Conservation (phyloP, 306 rosid genomes). For the Adenanthera pavonina region DNA sequence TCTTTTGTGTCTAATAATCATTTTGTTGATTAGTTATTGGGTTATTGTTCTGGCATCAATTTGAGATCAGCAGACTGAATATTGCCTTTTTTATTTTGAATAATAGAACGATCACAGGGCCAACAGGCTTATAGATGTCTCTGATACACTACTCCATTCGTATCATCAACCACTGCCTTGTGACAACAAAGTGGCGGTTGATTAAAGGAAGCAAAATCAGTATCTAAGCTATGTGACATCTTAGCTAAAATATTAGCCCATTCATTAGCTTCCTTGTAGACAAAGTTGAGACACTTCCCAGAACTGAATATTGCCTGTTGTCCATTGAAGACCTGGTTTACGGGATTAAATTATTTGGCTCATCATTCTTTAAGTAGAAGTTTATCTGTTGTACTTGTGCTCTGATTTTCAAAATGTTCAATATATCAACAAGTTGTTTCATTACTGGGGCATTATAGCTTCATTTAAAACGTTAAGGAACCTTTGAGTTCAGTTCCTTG, state of each 20-base stretch:
- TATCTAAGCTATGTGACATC: too few relatives aligned
- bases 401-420: not conserved
- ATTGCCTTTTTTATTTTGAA: not conserved
- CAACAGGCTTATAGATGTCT: too few relatives aligned
- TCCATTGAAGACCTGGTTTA: slow-evolving; percentile 12
- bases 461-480: not conserved
- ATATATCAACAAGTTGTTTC: too few relatives aligned
- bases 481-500: slow-evolving; percentile 4
- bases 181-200: too few relatives aligned
- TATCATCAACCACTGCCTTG: too few relatives aligned
- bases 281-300: too few relatives aligned
- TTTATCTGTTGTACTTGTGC: slow-evolving; percentile 25
- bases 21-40: slow-evolving; percentile 23
- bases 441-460: not conserved
- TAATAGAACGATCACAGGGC: too few relatives aligned
- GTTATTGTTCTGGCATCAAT: not conserved
- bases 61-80: slow-evolving; percentile 30
- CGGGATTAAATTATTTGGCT: slow-evolving; percentile 31
- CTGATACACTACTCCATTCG: too few relatives aligned
- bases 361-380: slow-evolving; percentile 20
- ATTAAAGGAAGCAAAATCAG: too few relatives aligned
- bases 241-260: too few relatives aligned
- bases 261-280: too few relatives aligned
- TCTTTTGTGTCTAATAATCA: slow-evolving; percentile 1
- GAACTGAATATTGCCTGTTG: slow-evolving; percentile 8